Conservation (phyloP, 495 filamentous ascomycete genomes). For the Xylaria scruposa region DNA sequence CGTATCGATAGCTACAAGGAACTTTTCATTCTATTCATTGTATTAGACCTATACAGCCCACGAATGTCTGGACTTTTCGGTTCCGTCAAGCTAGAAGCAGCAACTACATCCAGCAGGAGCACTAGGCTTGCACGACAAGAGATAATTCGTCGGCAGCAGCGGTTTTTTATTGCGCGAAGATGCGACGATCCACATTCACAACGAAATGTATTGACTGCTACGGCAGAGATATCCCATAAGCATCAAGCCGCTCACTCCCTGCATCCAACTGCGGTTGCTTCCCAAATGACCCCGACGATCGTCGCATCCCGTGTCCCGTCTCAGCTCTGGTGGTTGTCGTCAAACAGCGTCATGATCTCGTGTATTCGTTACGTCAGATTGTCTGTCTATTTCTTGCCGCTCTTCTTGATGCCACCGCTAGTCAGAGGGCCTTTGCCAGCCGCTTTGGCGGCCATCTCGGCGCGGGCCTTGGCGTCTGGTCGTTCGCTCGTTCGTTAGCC, state of each 20-base stretch:
- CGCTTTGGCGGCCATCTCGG: conserved; percentile 71
- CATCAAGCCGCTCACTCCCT: conserved; percentile 2
- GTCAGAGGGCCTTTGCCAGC: conserved; percentile 67
- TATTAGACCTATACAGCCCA: neutral
- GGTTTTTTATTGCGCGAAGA: neutral
- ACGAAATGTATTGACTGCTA: conserved; percentile 25
- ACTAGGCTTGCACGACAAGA: neutral
- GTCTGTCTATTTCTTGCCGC: conserved; percentile 77
- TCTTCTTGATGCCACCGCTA: conserved; percentile 85
- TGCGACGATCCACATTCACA: conserved; percentile 4
- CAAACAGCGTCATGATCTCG: conserved; percentile 21
- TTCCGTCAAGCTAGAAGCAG: neutral
- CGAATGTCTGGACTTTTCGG: neutral
- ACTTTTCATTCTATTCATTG: neutral
- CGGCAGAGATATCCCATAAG: conserved; percentile 12
- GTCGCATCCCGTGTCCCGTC: neutral
- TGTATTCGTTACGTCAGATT: conserved; percentile 34
- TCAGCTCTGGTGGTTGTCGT: neutral
- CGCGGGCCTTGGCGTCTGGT: conserved; percentile 77
- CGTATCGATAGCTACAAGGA: neutral
- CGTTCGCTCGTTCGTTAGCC: conserved; percentile 29
- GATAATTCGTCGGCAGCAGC: neutral
- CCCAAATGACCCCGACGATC: neutral
- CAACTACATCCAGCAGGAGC: neutral
- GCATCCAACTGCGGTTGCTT: neutral